Conservation (phyloP, 148 eudicot genomes). For the Amaranthus hypochondriacus region DNA sequence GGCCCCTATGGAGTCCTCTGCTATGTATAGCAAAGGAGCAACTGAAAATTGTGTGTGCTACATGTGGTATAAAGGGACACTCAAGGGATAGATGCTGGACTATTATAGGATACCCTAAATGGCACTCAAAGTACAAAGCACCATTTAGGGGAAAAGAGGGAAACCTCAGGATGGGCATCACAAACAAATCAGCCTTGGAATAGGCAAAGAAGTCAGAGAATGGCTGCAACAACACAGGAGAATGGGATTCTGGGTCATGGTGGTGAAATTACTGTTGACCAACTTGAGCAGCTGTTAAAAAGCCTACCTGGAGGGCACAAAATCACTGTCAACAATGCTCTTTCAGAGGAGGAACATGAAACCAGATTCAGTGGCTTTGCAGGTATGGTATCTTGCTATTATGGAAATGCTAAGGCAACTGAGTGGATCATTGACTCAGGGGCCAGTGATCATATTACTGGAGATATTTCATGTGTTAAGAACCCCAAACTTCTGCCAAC, state of each 20-base stretch:
- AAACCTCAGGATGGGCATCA: not conserved
- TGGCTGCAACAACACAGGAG: not conserved
- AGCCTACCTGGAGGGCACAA: not conserved
- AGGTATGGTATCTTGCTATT: too few species aligned
- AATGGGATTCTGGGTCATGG: not conserved
- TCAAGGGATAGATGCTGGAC: not conserved
- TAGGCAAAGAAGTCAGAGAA: not conserved
- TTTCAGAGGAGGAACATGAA: too few species aligned
- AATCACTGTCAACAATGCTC: too few species aligned
- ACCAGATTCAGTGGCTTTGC: too few species aligned
- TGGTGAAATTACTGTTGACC: not conserved
- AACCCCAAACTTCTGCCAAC: too few species aligned
- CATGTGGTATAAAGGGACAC: not conserved
- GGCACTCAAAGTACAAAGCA: not conserved
- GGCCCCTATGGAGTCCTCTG: not conserved
- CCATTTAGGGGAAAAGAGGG: not conserved
- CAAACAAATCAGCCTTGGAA: not conserved
- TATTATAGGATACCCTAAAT: not conserved
- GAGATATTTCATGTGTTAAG: too few species aligned
- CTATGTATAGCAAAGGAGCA: not conserved
- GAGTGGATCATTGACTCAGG: too few species aligned
- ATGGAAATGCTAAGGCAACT: too few species aligned
- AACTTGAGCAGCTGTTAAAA: not conserved
- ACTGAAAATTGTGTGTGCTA: not conserved
- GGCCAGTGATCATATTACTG: too few species aligned